phyloP scores from a whole-genome alignment of 345 rosid species.

The Populus tremula region DNA sequence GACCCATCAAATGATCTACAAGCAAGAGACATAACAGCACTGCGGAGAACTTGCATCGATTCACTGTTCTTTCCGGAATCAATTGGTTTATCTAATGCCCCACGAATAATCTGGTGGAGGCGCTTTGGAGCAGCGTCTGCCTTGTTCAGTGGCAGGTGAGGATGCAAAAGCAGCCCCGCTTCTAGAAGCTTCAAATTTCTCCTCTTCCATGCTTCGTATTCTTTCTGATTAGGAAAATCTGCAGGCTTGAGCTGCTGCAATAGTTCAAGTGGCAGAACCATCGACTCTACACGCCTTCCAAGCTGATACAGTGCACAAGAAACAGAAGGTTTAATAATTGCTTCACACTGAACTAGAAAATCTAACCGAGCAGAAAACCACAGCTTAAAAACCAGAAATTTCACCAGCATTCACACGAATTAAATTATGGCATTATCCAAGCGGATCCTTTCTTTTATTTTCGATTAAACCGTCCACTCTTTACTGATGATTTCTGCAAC shows the following conservation, averaged over 20 bases:
- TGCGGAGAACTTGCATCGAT: slow-evolving; percentile 84
- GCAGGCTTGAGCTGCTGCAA: slow-evolving; percentile 84
- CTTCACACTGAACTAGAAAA: background rate
- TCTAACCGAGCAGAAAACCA: background rate
- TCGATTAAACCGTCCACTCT: background rate
- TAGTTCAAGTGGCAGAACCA: slow-evolving; percentile 86
- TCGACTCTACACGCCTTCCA: slow-evolving; percentile 77
- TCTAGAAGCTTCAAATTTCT: slow-evolving; percentile 81
- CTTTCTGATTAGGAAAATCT: slow-evolving; percentile 81
- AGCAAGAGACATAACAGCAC: slow-evolving; percentile 73
- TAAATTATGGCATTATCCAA: background rate
- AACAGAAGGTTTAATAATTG: no score
- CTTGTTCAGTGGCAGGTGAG: slow-evolving; percentile 70
- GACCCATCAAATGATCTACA: slow-evolving; percentile 77
- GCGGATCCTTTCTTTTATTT: background rate
- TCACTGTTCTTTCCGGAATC: slow-evolving; percentile 89
- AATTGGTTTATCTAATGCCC: slow-evolving; percentile 61
- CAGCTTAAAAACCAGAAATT: background rate
- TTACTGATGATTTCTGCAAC: background rate
- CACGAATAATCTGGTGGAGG: slow-evolving; percentile 66
- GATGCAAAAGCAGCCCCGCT: slow-evolving; percentile 81
- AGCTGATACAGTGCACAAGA: slow-evolving; percentile 41
- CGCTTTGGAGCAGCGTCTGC: slow-evolving; percentile 55
- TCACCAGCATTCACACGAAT: background rate
- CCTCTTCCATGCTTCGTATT: slow-evolving; percentile 81